Conservation (phyloP, 179 eudicot genomes). For the Drosera spatulata region DNA sequence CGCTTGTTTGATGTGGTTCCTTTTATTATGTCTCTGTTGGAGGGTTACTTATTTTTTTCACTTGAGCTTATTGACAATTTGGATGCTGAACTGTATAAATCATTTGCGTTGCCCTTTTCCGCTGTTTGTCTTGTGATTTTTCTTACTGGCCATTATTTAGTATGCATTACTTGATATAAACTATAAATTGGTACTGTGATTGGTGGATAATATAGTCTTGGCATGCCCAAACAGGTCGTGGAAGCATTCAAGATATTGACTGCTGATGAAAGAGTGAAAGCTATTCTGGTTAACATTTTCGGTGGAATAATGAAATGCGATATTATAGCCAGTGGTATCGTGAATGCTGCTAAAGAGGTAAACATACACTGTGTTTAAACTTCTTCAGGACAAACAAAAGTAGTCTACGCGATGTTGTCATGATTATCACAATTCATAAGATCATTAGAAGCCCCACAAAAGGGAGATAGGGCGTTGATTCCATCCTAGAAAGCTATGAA, state of each 20-base stretch:
- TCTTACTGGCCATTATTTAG: neutral
- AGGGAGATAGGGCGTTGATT: too few species aligned
- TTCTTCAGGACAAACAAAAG: neutral
- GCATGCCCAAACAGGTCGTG: conserved; percentile 46
- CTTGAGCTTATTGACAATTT: neutral
- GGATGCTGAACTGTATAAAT: too few species aligned
- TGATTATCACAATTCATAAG: too few species aligned
- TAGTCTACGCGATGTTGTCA: neutral
- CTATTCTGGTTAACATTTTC: conserved; percentile 90
- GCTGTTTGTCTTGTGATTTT: neutral
- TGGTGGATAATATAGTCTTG: neutral
- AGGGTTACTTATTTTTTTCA: neutral
- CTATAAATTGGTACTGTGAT: neutral
- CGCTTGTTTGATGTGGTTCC: neutral
- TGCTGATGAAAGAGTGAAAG: conserved; percentile 94
- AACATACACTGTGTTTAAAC: neutral
- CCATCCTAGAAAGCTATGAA: too few species aligned
- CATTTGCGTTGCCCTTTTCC: neutral
- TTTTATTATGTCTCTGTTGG: neutral
- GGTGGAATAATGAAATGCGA: conserved; percentile 99
- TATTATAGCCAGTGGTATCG: conserved; percentile 95
- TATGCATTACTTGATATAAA: neutral
- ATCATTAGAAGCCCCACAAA: too few species aligned
- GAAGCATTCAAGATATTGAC: conserved; percentile 96
- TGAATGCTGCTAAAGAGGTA: conserved; percentile 94